Conservation (phyloP, 371 early-diverging fungal species). For the Mortierella polycephala region DNA sequence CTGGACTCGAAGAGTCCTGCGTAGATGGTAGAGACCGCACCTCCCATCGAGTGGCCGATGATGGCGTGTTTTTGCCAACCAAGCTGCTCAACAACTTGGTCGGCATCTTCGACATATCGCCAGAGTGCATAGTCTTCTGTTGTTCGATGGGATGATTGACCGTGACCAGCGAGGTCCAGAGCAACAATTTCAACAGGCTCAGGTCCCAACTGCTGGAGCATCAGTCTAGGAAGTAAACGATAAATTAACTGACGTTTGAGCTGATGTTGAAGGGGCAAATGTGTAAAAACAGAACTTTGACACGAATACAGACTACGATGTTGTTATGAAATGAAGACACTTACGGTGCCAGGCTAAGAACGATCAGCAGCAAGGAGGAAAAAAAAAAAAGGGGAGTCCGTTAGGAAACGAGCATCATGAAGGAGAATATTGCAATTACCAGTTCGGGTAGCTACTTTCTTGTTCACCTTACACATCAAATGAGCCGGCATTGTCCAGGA, state of each 20-base stretch:
- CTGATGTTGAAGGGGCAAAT: background rate
- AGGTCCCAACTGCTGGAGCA: constrained; percentile 41
- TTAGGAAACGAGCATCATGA: too few relatives aligned
- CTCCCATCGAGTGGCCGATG: constrained; percentile 52
- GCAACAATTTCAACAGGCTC: constrained; percentile 51
- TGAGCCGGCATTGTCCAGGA: constrained; percentile 51
- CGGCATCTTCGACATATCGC: constrained; percentile 48
- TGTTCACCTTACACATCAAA: constrained; percentile 36
- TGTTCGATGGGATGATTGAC: constrained; percentile 38
- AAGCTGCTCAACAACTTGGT: constrained; percentile 47
- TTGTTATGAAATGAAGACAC: background rate
- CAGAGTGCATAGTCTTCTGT: constrained; percentile 48
- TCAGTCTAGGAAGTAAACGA: constrained; percentile 7
- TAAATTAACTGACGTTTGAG: background rate
- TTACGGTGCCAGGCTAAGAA: too few relatives aligned
- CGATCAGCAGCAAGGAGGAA: too few relatives aligned
- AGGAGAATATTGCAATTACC: too few relatives aligned
- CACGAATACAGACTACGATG: too few relatives aligned
- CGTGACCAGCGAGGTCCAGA: constrained; percentile 50
- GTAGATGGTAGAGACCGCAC: constrained; percentile 37
- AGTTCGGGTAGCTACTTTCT: too few relatives aligned
- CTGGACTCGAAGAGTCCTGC: constrained; percentile 34
- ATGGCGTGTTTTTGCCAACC: constrained; percentile 51
- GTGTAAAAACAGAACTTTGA: background rate
- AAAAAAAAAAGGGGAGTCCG: too few relatives aligned